Evolutionary conservation across 768 basidiomycete genomes (phyloP).

Genomic region (Sarcodon aspratus): DNA sequence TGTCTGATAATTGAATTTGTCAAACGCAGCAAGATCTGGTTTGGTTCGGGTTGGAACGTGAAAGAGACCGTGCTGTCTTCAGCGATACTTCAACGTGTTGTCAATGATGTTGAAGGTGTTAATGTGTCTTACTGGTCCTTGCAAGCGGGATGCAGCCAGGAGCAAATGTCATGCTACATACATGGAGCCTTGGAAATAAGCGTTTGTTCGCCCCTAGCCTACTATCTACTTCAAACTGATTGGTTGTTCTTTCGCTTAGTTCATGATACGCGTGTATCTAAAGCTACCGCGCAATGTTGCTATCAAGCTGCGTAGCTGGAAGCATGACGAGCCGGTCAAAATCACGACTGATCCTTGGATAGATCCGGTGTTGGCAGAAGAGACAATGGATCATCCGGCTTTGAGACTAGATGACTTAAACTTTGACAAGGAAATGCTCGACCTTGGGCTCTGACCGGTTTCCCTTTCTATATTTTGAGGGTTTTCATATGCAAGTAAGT

Average conservation of each 20-base stretch:
- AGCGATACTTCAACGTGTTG: slow-evolving; percentile 12
- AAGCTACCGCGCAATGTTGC: slow-evolving; percentile 15
- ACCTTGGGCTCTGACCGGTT: no score
- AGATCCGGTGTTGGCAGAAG: background rate
- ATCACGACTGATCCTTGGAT: slow-evolving; percentile 23
- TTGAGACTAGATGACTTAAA: background rate
- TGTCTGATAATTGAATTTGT: slow-evolving; percentile 20
- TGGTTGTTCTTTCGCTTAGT: slow-evolving; percentile 13
- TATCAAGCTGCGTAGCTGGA: slow-evolving; percentile 23
- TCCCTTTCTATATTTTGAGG: no score
- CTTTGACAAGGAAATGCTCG: background rate
- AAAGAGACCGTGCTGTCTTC: slow-evolving; percentile 16
- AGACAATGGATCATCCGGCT: background rate
- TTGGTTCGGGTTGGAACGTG: slow-evolving; percentile 13
- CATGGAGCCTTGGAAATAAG: slow-evolving; percentile 9
- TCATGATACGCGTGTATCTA: slow-evolving; percentile 24
- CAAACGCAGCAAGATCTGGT: slow-evolving; percentile 21
- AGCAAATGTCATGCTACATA: slow-evolving; percentile 25
- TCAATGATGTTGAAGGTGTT: slow-evolving; percentile 25
- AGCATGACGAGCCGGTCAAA: slow-evolving; percentile 23
- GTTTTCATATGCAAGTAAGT: no score
- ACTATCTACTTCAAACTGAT: background rate
- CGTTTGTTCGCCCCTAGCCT: slow-evolving; percentile 16
- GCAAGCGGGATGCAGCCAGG: slow-evolving; percentile 24
- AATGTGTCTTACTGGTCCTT: slow-evolving; percentile 22